Percentiles rank a stretch among this genome's conserved stretches.
phyloP scores from a whole-genome alignment of 2,329 filamentous ascomycete species.

The Ophiostoma sp. region DNA sequence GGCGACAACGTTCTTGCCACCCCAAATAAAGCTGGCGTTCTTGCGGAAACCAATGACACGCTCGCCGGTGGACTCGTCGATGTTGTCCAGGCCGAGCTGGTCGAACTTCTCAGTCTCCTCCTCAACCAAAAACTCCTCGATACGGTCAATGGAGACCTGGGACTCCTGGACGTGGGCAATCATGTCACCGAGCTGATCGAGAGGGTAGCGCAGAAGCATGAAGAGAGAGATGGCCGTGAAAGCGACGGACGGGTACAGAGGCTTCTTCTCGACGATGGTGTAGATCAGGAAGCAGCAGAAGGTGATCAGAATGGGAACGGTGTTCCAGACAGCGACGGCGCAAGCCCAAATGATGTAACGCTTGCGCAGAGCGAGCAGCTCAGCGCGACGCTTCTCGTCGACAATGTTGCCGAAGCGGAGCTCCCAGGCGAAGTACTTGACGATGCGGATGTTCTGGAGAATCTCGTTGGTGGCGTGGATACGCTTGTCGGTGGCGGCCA shows the following conservation, averaged over 20 bases:
- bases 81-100: constrained; percentile 71
- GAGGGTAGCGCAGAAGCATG: constrained; percentile 84
- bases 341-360: constrained; percentile 89
- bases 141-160: constrained; percentile 93
- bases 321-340: constrained; percentile 95
- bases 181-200: constrained; percentile 98
- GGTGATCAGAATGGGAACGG: constrained; percentile 90
- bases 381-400: constrained; percentile 79
- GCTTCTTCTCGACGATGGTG: constrained; percentile 85
- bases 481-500: constrained; percentile 89
- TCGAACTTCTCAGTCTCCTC: constrained; percentile 95
- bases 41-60: constrained; percentile 80
- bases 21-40: constrained; percentile 82
- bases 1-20: constrained; percentile 62
- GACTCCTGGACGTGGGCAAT: constrained; percentile 96
- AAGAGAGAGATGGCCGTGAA: constrained; percentile 97
- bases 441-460: constrained; percentile 94
- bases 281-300: constrained; percentile 96
- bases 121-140: constrained; percentile 89
- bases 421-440: constrained; percentile 99
- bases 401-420: constrained; percentile 83
- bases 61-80: constrained; percentile 67
- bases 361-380: constrained; percentile 74
- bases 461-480: constrained; percentile 98
- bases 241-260: constrained; percentile 84